Evolutionary conservation across 2,329 filamentous ascomycete genomes (phyloP).

Genomic region (Boeremia exigua): DNA sequence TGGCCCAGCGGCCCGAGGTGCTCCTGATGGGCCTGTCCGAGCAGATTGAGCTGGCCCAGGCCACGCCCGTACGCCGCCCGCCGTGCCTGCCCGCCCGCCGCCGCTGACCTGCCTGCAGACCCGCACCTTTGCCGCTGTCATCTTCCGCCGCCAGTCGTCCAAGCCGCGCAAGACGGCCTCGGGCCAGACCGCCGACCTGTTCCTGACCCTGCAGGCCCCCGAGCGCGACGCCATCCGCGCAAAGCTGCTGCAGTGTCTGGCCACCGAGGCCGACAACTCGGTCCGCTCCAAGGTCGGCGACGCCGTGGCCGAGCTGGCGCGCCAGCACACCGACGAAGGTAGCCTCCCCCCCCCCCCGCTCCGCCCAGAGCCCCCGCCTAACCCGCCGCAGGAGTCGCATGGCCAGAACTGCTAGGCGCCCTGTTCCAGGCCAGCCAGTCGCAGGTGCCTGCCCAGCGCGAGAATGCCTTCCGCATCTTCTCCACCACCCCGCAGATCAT

Average conservation of each 20-base stretch:
- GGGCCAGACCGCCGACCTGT: conserved; percentile 79
- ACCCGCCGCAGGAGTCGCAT: conserved; percentile 70
- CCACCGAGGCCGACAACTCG: conserved; percentile 71
- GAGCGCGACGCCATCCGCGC: conserved; percentile 80
- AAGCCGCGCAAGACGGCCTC: conserved; percentile 78
- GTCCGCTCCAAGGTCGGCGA: conserved; percentile 97
- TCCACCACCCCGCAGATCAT: conserved; percentile 94
- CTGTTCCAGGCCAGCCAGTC: conserved; percentile 93
- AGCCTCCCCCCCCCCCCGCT: conserved; percentile 47
- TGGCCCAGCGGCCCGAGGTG: conserved; percentile 78
- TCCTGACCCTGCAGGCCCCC: conserved; percentile 76
- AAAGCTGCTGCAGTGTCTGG: conserved; percentile 80
- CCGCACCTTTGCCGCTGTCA: conserved; percentile 88
- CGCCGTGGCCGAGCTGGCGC: conserved; percentile 92
- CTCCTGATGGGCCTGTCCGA: conserved; percentile 93
- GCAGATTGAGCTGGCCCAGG: conserved; percentile 80
- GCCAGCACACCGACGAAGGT: conserved; percentile 94
- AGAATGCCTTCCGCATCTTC: conserved; percentile 94
- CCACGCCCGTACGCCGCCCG: conserved; percentile 66
- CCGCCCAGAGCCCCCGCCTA: neutral
- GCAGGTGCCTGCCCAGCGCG: conserved; percentile 79
- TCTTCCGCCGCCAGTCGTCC: conserved; percentile 91
- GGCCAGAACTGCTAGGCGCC: conserved; percentile 85
- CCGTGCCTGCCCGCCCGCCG: neutral
- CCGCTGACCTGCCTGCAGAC: conserved; percentile 60